Base-by-base conservation (phyloP, 805 yeast genomes). In the Cyberlindnera samutprakarnensis region DNA sequence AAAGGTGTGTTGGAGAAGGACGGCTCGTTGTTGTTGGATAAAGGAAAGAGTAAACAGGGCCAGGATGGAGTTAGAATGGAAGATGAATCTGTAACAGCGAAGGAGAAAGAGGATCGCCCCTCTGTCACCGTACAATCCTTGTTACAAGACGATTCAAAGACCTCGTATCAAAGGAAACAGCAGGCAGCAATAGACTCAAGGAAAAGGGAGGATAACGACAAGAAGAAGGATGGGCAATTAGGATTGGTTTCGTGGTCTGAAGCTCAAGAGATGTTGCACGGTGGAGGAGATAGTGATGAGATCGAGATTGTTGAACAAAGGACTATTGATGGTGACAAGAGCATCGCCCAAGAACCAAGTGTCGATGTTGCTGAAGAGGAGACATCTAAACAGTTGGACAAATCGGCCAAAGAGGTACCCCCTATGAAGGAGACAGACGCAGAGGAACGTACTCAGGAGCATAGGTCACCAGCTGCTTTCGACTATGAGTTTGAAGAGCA, bases 401-500 rank as follows among this genome's bases (percentile, higher is more conserved):
- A 18, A 18, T 25, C 7, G 9, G n/a, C 5, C 7, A 7, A 19
- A 19, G 21, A 19, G 10, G 21, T 19, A 8, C 7, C 21, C 21
- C 21, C 21, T 8, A 19, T 10, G 10, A 18, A 28, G 7, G 7
- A n/a, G 12, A 30, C 4, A 18, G 31, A 45, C 0, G 52, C 18
- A 17, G 36, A 28, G 14, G 21, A 35, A 8, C 18, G 28, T n/a
- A 18, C 31, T 13, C 14, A 14, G 10, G n/a, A n/a, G n/a, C n/a
- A n/a, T n/a, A 29, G 18, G n/a, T 15, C 13, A 7, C 17, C 27
- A 8, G 17, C 27, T n/a, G 32, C 36, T 7, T 25, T 70, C 21
- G 82, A 77, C 33, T 81, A 78, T 45, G 83, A 74, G 33, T 80
- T 80, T 51, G 75, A 75, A 16, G 87, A 83, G 33, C 78, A 77